Evolutionary conservation across 352 stramenopile genomes (phyloP).

Genomic region (Globisporangium abappressorium): DNA sequence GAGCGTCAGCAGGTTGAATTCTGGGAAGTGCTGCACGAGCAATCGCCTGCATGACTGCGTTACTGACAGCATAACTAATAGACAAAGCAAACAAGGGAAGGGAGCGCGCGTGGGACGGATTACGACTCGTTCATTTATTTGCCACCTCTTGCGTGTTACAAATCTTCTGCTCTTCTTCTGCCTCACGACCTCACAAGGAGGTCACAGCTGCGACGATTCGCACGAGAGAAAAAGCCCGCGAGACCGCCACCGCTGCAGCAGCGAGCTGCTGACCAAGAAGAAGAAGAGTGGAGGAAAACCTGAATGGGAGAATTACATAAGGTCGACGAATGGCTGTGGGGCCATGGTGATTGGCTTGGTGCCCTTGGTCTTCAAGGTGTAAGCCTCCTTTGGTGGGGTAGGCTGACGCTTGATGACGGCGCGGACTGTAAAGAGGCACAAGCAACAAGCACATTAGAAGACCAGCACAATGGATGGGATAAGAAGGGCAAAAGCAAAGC

Average conservation of each 20-base stretch:
- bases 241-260: background rate
- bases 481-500: background rate
- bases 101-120: slow-evolving; percentile 10
- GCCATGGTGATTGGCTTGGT: slow-evolving; percentile 95
- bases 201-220: background rate
- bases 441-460: background rate
- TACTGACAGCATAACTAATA: background rate
- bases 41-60: background rate
- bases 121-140: slow-evolving; percentile 53
- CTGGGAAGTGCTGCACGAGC: background rate
- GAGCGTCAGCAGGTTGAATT: no score
- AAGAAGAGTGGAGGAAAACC: slow-evolving; percentile 17
- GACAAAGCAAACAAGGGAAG: background rate
- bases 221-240: background rate
- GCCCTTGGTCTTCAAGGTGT: slow-evolving; percentile 93
- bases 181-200: background rate
- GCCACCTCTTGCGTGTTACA: slow-evolving; percentile 37
- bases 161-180: slow-evolving; percentile 17
- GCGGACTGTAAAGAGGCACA: slow-evolving; percentile 37
- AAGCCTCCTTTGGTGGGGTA: slow-evolving; percentile 93
- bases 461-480: slow-evolving; percentile 19
- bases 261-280: background rate
- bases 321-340: slow-evolving; percentile 97
- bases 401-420: slow-evolving; percentile 95
- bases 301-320: slow-evolving; percentile 89